Base-by-base conservation (phyloP, 768 basidiomycete species). In the Auricularia sp. region DNA sequence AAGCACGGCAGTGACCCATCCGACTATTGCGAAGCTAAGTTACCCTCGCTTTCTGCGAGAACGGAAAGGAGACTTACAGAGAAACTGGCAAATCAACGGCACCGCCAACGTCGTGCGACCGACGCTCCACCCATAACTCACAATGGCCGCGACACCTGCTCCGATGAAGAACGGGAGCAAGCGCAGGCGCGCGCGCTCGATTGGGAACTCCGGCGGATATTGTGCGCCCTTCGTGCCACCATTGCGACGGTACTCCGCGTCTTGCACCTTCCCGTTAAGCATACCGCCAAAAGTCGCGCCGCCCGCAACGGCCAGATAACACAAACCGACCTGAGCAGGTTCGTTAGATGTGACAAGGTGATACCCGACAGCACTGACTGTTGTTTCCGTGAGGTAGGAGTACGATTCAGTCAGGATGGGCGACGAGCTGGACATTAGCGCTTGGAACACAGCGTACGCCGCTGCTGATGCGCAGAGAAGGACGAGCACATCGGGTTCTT, bases 251-350 rank as follows among this genome's bases (percentile, higher is more conserved):
- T 87, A 95, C 67, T 91, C 85, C 67, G 76, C 76, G 68, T 94
- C 88, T 8, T 92, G 72, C 10, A 89, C 69, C 64, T 77, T 82
- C 2, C 92, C 92, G 29, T 79, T 84, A 1, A 79, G 24, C 21
- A 78, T 71, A 24, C 84, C 81, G 10, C 90, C 87, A 18, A 87
- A 61, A 7, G 84, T 73, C 75, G 86, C 85, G 0, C 92, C 94
- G 16, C 83, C 81, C 1, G 91, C 93, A 62, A 88, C 81, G 1
- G 85, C 83, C 64, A 94, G 75, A 76, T 86, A 94, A 72, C 89
- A 92, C 3, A 94, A 74, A 2, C 92, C 92, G 36, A 90, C 80
- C 29, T 83, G 79, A 0, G 13, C 0, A 14, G 0, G 13, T 3
- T 29, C 2, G 0, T 0, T 29, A 29, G 18, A 0, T 18, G 18